phyloP scores from a whole-genome alignment of 208 protist species.

The Acanthamoeba triangularis region DNA sequence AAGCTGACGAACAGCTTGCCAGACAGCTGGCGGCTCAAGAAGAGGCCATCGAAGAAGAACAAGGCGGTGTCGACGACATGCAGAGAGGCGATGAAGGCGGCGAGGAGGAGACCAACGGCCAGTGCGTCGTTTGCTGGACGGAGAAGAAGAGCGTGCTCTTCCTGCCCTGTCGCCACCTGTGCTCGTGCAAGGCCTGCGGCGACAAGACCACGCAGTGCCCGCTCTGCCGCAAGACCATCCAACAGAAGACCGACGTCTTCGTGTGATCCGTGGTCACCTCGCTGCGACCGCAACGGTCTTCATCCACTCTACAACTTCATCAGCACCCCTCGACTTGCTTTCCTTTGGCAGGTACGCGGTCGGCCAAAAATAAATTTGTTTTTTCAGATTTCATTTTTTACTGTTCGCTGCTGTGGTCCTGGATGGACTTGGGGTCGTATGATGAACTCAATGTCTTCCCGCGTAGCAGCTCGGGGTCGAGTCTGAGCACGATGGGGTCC shows the following conservation, averaged over 20 bases:
- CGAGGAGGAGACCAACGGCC: background rate
- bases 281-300: background rate
- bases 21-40: background rate
- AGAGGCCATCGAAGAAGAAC: background rate
- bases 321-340: too few species aligned
- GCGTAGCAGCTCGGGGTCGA: background rate
- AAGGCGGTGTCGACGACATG: background rate
- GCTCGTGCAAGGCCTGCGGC: conserved; percentile 56
- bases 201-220: conserved; percentile 52
- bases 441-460: conserved; percentile 12
- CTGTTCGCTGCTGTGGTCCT: background rate
- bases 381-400: background rate
- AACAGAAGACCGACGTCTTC: conserved; percentile 40
- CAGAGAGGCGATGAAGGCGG: background rate
- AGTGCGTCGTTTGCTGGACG: conserved; percentile 53
- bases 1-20: background rate
- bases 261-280: background rate
- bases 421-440: background rate
- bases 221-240: conserved; percentile 30
- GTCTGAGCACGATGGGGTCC: background rate
- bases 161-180: conserved; percentile 48
- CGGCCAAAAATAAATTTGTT: too few species aligned
- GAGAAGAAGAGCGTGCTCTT: conserved; percentile 70
- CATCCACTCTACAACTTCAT: background rate
- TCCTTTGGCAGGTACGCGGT: too few species aligned